These are phyloP conservation scores for Hura crepitans DNA, from an alignment of 441 rosid species.

Conservation along the genomic window DNA sequence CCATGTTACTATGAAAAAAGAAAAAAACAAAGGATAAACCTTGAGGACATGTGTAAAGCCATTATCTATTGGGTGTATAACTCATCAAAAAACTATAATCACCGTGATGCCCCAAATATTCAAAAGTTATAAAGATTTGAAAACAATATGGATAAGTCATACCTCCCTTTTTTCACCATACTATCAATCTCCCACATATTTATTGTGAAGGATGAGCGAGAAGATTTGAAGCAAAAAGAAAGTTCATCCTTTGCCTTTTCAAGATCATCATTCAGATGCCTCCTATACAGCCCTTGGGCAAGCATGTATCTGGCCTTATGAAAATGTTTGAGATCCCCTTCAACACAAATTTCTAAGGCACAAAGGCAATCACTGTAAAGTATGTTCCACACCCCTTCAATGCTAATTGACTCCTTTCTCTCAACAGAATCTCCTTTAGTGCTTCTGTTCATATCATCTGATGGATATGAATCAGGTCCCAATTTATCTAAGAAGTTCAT, in stretches of 20 bases:
- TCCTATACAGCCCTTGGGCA: slow-evolving; percentile 79
- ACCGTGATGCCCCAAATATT: slow-evolving; percentile 11
- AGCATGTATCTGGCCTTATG: slow-evolving; percentile 98
- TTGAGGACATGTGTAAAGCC: not conserved
- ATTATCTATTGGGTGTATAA: slow-evolving; percentile 1
- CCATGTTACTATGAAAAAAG: slow-evolving; percentile 1
- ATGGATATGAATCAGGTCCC: slow-evolving; percentile 40
- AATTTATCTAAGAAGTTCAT: slow-evolving; percentile 42
- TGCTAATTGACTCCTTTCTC: slow-evolving; percentile 42
- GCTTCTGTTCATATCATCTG: slow-evolving; percentile 41
- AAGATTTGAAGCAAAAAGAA: slow-evolving; percentile 94
- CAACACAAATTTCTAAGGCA: slow-evolving; percentile 85
- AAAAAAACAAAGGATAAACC: not conserved
- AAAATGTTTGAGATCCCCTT: slow-evolving; percentile 98
- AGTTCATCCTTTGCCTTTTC: slow-evolving; percentile 96
- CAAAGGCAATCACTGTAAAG: slow-evolving; percentile 90
- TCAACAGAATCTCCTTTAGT: slow-evolving; percentile 36
- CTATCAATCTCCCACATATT: slow-evolving; percentile 99
- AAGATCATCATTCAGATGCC: slow-evolving; percentile 73
- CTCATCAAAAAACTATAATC: not conserved
- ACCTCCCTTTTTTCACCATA: slow-evolving; percentile 98
- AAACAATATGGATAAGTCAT: slow-evolving; percentile 23
- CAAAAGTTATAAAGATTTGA: slow-evolving; percentile 13
- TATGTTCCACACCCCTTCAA: slow-evolving; percentile 79
- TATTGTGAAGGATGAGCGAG: slow-evolving; percentile 92